A percentile compares a stretch with the other conserved stretches of the same genome.
phyloP scores from a whole-genome alignment of 2,329 filamentous ascomycete genomes.

The Echinosphaeria canescens region DNA sequence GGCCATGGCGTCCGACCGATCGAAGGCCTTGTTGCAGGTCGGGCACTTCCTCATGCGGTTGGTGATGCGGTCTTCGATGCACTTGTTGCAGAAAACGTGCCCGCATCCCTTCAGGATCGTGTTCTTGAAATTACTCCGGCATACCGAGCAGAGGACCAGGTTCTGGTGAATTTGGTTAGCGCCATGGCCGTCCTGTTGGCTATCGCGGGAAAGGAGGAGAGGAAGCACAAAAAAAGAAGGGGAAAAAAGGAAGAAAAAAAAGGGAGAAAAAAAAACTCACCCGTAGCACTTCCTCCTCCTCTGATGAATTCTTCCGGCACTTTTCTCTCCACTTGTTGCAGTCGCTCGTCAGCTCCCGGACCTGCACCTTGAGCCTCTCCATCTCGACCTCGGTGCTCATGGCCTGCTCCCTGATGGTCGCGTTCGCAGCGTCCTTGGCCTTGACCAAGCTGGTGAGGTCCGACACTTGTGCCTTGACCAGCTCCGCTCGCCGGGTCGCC shows the following conservation, averaged over 20 bases:
- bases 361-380: constrained; percentile 56
- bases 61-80: constrained; percentile 71
- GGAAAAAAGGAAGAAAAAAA: neutral
- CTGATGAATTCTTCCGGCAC: constrained; percentile 57
- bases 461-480: constrained; percentile 50
- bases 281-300: constrained; percentile 68
- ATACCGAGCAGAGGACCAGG: constrained; percentile 77
- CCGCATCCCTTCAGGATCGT: constrained; percentile 86
- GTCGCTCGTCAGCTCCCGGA: constrained; percentile 64
- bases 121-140: constrained; percentile 84
- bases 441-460: constrained; percentile 58
- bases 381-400: constrained; percentile 50
- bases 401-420: constrained; percentile 29
- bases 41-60: constrained; percentile 92
- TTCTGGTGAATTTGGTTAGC: constrained; percentile 27
- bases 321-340: constrained; percentile 73
- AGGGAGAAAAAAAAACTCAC: constrained; percentile 35
- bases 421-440: constrained; percentile 44
- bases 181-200: too few relatives aligned
- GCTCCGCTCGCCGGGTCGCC: constrained; percentile 44
- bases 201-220: too few relatives aligned
- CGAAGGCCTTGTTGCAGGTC: constrained; percentile 81
- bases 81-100: constrained; percentile 81
- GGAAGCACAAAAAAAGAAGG: too few relatives aligned
- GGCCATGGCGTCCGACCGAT: constrained; percentile 72